phyloP scores from a whole-genome alignment of 441 rosid species.

The Pelargonium myrrhifolium region DNA sequence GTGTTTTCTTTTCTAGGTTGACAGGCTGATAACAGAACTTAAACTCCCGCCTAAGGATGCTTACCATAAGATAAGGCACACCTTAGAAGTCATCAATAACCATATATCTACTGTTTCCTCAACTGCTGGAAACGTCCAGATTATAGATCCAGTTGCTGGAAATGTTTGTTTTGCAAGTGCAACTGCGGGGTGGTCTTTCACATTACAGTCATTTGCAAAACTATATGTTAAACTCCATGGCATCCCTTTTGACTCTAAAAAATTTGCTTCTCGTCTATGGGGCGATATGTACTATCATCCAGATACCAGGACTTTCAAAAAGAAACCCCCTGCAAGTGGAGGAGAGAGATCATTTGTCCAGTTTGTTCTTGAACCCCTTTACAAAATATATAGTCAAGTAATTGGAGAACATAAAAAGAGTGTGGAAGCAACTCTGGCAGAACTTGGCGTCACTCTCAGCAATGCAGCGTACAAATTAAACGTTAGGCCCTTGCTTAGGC shows the following conservation, averaged over 20 bases:
- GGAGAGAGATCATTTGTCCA: slow-evolving; percentile 91
- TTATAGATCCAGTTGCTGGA: slow-evolving; percentile 86
- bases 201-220: slow-evolving; percentile 93
- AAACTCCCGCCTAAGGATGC: slow-evolving; percentile 96
- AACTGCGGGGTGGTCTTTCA: slow-evolving; percentile 95
- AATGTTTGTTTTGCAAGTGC: slow-evolving; percentile 94
- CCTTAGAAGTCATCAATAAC: slow-evolving; percentile 82
- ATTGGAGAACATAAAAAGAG: slow-evolving; percentile 98
- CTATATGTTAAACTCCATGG: slow-evolving; percentile 87
- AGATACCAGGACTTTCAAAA: slow-evolving; percentile 61
- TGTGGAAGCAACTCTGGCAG: slow-evolving; percentile 88
- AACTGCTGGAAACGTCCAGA: slow-evolving; percentile 73
- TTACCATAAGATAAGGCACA: slow-evolving; percentile 89
- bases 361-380: slow-evolving; percentile 93
- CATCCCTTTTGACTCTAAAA: slow-evolving; percentile 75
- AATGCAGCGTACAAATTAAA: slow-evolving; percentile 84
- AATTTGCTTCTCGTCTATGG: slow-evolving; percentile 89
- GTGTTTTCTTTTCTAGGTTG: slow-evolving; percentile 49
- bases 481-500: slow-evolving; percentile 82
- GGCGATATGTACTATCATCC: slow-evolving; percentile 83
- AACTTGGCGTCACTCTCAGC: slow-evolving; percentile 84
- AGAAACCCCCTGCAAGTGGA: slow-evolving; percentile 69
- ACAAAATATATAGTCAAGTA: slow-evolving; percentile 94
- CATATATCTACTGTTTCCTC: slow-evolving; percentile 81
- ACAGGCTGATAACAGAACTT: slow-evolving; percentile 87